phyloP scores from a whole-genome alignment of 495 filamentous ascomycete genomes.

The Aspergillus leporis region DNA sequence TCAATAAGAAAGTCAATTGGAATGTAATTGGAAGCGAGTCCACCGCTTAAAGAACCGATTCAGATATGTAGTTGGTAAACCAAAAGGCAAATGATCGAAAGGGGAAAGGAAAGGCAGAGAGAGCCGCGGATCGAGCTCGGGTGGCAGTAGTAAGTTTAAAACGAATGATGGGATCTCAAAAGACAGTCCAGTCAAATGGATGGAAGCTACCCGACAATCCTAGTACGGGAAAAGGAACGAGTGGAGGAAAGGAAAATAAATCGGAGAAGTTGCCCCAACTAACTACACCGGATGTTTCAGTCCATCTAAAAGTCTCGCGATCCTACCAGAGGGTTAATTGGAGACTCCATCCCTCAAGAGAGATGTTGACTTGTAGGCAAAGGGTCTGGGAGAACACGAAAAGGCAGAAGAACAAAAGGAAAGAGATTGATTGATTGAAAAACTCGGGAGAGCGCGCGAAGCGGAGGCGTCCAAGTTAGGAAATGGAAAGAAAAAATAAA shows the following conservation, averaged over 20 bases:
- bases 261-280: constrained; percentile 9
- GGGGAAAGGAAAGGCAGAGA: constrained; percentile 11
- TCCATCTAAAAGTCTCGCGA: constrained; percentile 23
- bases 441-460: constrained; percentile 9
- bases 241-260: constrained; percentile 14
- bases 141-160: constrained; percentile 8
- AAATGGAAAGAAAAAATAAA: constrained; percentile 12
- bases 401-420: constrained; percentile 9
- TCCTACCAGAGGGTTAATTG: constrained; percentile 31
- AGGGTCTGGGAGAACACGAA: constrained; percentile 6
- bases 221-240: constrained; percentile 16
- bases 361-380: background rate
- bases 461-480: constrained; percentile 9
- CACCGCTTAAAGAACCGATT: constrained; percentile 1
- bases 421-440: constrained; percentile 13
- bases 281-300: constrained; percentile 12
- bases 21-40: constrained; percentile 11
- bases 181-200: background rate
- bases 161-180: constrained; percentile 17
- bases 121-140: constrained; percentile 5
- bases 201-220: constrained; percentile 14
- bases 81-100: background rate
- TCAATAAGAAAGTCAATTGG: constrained; percentile 22
- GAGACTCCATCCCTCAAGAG: constrained; percentile 22
- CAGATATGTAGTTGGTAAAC: background rate